A percentile compares a stretch with the other conserved stretches of the same genome.
phyloP scores from a whole-genome alignment of 192 early-diverging fungal genomes.

The Backusella macrospora region DNA sequence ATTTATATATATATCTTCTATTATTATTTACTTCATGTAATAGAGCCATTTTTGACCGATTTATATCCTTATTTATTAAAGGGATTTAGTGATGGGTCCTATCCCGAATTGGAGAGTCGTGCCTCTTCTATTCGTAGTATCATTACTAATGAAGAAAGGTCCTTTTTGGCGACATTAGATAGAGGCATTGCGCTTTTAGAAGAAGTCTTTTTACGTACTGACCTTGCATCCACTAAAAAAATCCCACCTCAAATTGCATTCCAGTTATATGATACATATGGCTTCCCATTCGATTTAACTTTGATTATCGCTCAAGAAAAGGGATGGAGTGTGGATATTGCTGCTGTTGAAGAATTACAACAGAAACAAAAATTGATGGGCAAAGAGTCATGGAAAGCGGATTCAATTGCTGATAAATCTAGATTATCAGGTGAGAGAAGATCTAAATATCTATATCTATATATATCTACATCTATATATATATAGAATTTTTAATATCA shows the following conservation, averaged over 20 bases:
- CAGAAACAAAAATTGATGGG: slow-evolving; percentile 49
- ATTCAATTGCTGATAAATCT: slow-evolving; percentile 26
- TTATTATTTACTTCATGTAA: background rate
- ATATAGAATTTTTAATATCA: background rate
- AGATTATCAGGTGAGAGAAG: slow-evolving; percentile 30
- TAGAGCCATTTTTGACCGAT: slow-evolving; percentile 55
- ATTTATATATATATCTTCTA: background rate
- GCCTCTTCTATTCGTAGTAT: slow-evolving; percentile 46
- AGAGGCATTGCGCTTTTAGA: slow-evolving; percentile 52
- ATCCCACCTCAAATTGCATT: slow-evolving; percentile 55
- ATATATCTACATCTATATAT: background rate
- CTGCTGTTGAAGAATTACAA: slow-evolving; percentile 47
- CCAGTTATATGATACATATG: slow-evolving; percentile 59
- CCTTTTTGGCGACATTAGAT: slow-evolving; percentile 52
- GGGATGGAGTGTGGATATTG: slow-evolving; percentile 58
- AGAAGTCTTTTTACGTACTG: slow-evolving; percentile 44
- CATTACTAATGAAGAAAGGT: slow-evolving; percentile 51
- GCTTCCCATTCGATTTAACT: slow-evolving; percentile 62
- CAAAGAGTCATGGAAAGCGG: slow-evolving; percentile 51
- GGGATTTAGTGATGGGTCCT: slow-evolving; percentile 39
- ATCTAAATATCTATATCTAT: too few relatives aligned
- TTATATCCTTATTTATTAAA: slow-evolving; percentile 51
- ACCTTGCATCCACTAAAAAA: slow-evolving; percentile 33
- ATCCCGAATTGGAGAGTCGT: slow-evolving; percentile 47
- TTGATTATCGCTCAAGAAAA: slow-evolving; percentile 55